phyloP scores from a whole-genome alignment of 345 rosid species.

The Fremontodendron californicum region DNA sequence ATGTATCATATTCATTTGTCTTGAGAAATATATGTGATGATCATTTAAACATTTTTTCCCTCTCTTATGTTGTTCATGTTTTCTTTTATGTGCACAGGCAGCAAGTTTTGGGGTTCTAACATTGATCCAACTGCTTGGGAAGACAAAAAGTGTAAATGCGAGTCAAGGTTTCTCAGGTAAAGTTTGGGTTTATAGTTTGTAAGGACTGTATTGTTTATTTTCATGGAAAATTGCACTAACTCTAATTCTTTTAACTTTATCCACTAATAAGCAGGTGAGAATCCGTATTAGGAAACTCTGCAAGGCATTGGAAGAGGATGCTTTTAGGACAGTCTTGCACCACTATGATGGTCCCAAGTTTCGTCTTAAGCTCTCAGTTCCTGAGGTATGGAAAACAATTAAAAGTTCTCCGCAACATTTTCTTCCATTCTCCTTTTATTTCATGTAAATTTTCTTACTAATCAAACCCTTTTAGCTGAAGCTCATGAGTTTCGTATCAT shows the following conservation, averaged over 20 bases:
- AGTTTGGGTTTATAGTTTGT: neutral
- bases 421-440: neutral
- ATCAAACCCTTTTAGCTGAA: neutral
- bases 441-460: neutral
- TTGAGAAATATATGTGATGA: neutral
- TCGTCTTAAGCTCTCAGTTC: too few species aligned
- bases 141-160: conserved; percentile 97
- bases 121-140: conserved; percentile 99
- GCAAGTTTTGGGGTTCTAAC: conserved; percentile 89
- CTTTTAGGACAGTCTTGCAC: too few species aligned
- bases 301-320: conserved; percentile 94
- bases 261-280: conserved; percentile 49
- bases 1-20: neutral
- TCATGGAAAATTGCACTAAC: neutral
- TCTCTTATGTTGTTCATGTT: neutral
- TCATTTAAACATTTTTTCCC: neutral
- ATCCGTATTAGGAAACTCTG: conserved; percentile 74
- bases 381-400: conserved; percentile 43
- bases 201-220: neutral
- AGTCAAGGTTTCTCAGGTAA: conserved; percentile 95
- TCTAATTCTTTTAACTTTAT: neutral
- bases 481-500: conserved; percentile 6
- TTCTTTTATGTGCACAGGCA: conserved; percentile 45
- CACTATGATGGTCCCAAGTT: too few species aligned
- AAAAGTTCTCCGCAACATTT: neutral